A percentile compares a stretch with the other conserved stretches of the same genome.
phyloP scores from a whole-genome alignment of 805 yeast genomes.

The Yarrowia keelungensis region DNA sequence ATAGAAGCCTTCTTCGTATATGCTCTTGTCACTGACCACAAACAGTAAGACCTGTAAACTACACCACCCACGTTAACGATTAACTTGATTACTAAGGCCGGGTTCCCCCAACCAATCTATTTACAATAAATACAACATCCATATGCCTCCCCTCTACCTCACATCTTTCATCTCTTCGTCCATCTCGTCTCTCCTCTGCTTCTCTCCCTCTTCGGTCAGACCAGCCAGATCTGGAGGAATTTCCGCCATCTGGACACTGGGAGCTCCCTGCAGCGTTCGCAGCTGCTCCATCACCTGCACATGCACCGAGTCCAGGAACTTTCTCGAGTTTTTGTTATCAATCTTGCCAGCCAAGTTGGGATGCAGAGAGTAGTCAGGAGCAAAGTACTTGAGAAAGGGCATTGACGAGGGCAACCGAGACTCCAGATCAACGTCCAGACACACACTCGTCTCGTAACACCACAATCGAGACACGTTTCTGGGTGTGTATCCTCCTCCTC shows the following conservation, averaged over 20 bases:
- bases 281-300: slow-evolving; percentile 80
- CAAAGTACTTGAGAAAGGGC: slow-evolving; percentile 83
- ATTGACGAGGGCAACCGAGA: slow-evolving; percentile 74
- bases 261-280: slow-evolving; percentile 85
- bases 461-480: slow-evolving; percentile 95
- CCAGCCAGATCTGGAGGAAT: slow-evolving; percentile 72
- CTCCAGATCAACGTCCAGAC: slow-evolving; percentile 79
- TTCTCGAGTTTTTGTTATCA: slow-evolving; percentile 84
- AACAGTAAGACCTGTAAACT: too few species aligned
- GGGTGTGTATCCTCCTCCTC: slow-evolving; percentile 99
- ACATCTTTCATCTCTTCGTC: slow-evolving; percentile 43
- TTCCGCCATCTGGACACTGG: slow-evolving; percentile 90
- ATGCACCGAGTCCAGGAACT: slow-evolving; percentile 80
- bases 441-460: slow-evolving; percentile 90
- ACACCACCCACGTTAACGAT: too few species aligned
- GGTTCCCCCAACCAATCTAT: not conserved
- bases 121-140: slow-evolving; percentile 7
- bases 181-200: slow-evolving; percentile 48
- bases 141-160: not conserved
- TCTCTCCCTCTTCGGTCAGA: slow-evolving; percentile 51
- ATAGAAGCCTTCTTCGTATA: too few species aligned
- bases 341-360: slow-evolving; percentile 80
- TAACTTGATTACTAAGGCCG: too few species aligned
- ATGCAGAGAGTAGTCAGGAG: slow-evolving; percentile 89
- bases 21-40: too few species aligned